Percentiles rank a stretch among this genome's conserved stretches.
Conservation (phyloP, 2,329 filamentous ascomycete species). For the Cephalotrichum gorgonifer region DNA sequence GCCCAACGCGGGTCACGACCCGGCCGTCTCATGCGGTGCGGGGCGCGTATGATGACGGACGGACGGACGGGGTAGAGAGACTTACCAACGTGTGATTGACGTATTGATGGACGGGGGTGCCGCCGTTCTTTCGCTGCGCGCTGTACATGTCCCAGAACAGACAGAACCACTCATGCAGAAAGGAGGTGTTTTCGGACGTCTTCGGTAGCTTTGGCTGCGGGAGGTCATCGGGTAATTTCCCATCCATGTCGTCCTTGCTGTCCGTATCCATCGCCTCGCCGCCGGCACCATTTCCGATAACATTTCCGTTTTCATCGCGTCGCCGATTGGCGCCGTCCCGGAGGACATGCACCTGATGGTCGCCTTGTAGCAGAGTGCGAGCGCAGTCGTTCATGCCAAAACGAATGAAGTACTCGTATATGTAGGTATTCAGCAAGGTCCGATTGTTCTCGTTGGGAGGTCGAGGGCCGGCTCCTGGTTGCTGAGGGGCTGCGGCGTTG, state of each 20-base stretch:
- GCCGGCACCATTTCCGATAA: constrained; percentile 53
- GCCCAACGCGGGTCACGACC: background rate
- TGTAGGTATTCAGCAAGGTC: constrained; percentile 68
- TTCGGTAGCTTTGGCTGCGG: constrained; percentile 62
- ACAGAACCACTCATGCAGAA: constrained; percentile 95
- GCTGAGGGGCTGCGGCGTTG: constrained; percentile 28
- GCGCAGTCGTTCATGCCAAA: constrained; percentile 79
- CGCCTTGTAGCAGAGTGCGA: constrained; percentile 57
- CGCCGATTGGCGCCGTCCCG: constrained; percentile 62
- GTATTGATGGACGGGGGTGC: constrained; percentile 60
- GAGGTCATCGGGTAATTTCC: constrained; percentile 69
- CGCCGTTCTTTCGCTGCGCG: constrained; percentile 64
- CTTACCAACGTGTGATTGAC: constrained; percentile 72
- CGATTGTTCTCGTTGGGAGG: constrained; percentile 33
- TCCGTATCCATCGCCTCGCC: constrained; percentile 78
- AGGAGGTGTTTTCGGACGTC: constrained; percentile 60
- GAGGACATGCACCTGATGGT: constrained; percentile 54
- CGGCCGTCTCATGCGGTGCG: constrained; percentile 2
- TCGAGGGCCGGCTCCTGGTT: constrained; percentile 11
- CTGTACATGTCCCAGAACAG: constrained; percentile 95
- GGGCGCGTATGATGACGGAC: background rate
- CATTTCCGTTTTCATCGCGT: constrained; percentile 56
- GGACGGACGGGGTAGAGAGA: constrained; percentile 12
- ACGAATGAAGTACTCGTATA: constrained; percentile 85
- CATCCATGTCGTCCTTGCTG: constrained; percentile 63